Base-by-base conservation (phyloP, 257 asterid species). In the Solanum ahanhuiri region DNA sequence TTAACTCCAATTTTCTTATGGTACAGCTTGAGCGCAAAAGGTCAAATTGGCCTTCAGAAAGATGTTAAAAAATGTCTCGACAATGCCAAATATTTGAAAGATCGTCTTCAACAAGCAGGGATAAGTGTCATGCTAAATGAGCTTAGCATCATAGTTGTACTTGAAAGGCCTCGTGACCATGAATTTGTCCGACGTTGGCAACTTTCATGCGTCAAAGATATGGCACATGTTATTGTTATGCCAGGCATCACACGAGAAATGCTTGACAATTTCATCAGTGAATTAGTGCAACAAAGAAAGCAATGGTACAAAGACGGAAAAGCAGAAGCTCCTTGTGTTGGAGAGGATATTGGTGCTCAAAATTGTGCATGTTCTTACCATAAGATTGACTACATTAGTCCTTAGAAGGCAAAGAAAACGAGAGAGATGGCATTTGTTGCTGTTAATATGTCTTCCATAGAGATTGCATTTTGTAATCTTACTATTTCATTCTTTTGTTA, bases 191-290 rank as follows among this genome's bases (percentile, higher is more conserved):
- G 17, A 0, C 81, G 48, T 2, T 88, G 90, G 89, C 90, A 88
- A 67, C 86, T 88, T 43, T 82, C 89, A 30, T 88, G 89, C 6
- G 83, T 72, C 71, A 76, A 82, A 28, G 60, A 88, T 8, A 81
- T 69, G 88, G 89, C 89, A 15, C 90, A 88, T 70, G 83, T 86
- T 8, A 64, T 66, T 1, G 89, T 86, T 20, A 69, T 88, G 82
- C 89, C 87, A 6, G 82, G 85, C 2, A 84, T 86, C 83, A 88
- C 89, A 0, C 15, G 37, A n/a, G 89, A 88, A 12, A 30, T 51
- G 83, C 72, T 86, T 11, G 88, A 86, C 67, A 28, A 28, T 4
- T 86, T 88, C 41, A 48, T 81, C 39, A 37, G 54, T 20, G 89
- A 86, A 23, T 12, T 87, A 35, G 30, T 25, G 1, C 86, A 83